Conservation (phyloP, 108 stramenopile species). For the Heterococcus sp. region DNA sequence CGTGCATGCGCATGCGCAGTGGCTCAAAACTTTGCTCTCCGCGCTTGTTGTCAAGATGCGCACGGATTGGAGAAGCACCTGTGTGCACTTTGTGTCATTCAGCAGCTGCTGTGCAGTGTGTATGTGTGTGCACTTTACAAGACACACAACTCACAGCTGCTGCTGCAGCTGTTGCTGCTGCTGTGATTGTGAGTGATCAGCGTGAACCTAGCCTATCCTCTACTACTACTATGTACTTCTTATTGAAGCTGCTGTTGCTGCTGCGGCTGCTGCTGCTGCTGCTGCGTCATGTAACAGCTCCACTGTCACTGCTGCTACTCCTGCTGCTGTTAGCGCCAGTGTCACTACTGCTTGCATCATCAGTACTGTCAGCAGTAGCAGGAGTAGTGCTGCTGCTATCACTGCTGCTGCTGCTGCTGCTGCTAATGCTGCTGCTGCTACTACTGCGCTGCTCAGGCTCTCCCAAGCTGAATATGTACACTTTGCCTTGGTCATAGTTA, state of each 20-base stretch:
- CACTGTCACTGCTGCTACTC: not conserved
- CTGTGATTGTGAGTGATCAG: not conserved
- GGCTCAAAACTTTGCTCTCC: too few species aligned
- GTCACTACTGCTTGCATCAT: not conserved
- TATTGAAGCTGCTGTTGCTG: not conserved
- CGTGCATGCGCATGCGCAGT: too few species aligned
- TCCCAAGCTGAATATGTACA: conserved; percentile 68
- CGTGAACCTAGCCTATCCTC: too few species aligned
- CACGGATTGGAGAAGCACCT: too few species aligned
- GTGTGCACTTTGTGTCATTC: too few species aligned
- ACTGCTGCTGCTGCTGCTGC: not conserved
- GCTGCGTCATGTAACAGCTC: not conserved
- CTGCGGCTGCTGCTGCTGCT: not conserved
- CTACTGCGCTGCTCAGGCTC: not conserved
- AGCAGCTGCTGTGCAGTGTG: not conserved
- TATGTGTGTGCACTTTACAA: not conserved
- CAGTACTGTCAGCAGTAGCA: not conserved
- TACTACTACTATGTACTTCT: not conserved
- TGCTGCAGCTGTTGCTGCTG: not conserved
- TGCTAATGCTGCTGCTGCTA: not conserved
- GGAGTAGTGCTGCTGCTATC: not conserved
- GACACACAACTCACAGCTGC: not conserved
- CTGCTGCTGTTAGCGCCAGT: not conserved
- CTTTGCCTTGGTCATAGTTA: conserved; percentile 85
- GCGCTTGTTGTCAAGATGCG: too few species aligned